Conservation (phyloP, 2,329 filamentous ascomycete species). For the Alternaria gansuensis region DNA sequence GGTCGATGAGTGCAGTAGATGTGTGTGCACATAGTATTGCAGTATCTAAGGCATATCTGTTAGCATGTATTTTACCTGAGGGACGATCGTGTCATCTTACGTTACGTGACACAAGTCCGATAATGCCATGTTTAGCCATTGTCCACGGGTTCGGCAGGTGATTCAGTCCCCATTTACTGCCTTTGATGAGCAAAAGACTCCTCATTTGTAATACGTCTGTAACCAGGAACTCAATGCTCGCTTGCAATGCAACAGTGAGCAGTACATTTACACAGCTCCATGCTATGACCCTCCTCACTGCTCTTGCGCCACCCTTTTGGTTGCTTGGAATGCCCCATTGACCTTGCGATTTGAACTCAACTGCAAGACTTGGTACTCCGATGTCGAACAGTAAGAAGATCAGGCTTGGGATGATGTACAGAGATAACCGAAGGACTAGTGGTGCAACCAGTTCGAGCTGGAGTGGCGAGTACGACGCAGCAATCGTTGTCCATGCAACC, state of each 20-base stretch:
- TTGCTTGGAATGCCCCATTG: slow-evolving; percentile 58
- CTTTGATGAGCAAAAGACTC: slow-evolving; percentile 67
- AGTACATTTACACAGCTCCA: slow-evolving; percentile 66
- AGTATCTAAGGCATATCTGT: slow-evolving; percentile 58
- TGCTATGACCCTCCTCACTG: slow-evolving; percentile 60
- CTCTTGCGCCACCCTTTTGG: slow-evolving; percentile 52
- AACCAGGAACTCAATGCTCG: slow-evolving; percentile 63
- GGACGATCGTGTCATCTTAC: slow-evolving; percentile 49
- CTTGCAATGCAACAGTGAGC: slow-evolving; percentile 64
- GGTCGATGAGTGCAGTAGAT: slow-evolving; percentile 67
- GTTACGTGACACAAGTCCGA: slow-evolving; percentile 66
- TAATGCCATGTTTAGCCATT: slow-evolving; percentile 64
- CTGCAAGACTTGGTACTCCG: slow-evolving; percentile 72
- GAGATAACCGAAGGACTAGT: slow-evolving; percentile 70
- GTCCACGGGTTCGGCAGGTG: slow-evolving; percentile 71
- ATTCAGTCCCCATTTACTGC: slow-evolving; percentile 67
- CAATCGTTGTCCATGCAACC: slow-evolving; percentile 85
- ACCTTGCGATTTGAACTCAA: slow-evolving; percentile 73
- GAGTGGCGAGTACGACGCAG: slow-evolving; percentile 77
- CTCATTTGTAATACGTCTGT: slow-evolving; percentile 63
- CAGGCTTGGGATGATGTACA: slow-evolving; percentile 77
- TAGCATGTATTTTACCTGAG: slow-evolving; percentile 21
- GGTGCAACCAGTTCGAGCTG: slow-evolving; percentile 78
- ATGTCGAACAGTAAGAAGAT: slow-evolving; percentile 78
- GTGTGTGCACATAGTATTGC: slow-evolving; percentile 78